Base-by-base conservation (phyloP, 2,329 filamentous ascomycete genomes). In the Fusarium sambucinum region DNA sequence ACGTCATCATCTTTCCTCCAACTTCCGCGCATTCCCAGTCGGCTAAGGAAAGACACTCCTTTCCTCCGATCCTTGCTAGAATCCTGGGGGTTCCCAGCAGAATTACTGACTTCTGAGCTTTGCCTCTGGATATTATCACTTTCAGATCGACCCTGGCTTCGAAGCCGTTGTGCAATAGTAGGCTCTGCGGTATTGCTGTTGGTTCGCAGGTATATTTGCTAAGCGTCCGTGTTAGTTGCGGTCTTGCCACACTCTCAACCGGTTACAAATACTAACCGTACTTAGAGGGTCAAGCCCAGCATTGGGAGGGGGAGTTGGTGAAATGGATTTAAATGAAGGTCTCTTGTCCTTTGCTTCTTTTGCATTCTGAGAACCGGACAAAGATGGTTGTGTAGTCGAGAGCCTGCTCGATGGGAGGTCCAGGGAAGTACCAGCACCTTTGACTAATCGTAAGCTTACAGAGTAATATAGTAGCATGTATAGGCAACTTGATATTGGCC, bases 21-120 rank as follows among this genome's bases (percentile, higher is more conserved):
- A 63, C 85, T 86, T 65, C 87, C 86, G 35, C 89, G 88, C 78
- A 98, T 89, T 73, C 84, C 85, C 55, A 90, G 85, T 55, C 94
- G 92, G 78, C 93, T 96, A 29, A 99, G 87, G 77, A 99, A 97
- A 16, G 94, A 97, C 19, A 91, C 88, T 29, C 92, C 91, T 82
- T 97, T 97, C 79, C 87, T 92, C 80, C 90, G 91, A 63, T 92
- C 89, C 77, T 84, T 90, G 51, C 71, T 73, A 30, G 75, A 74
- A 73, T 88, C 86, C 50, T 76, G 83, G 79, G 65, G 77, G 68
- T 51, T 76, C 71, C 61, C 77, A 65, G 55, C 64, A 40, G 79
- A 74, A 64, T 81, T 84, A 54, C 74, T 66, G 21, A 80, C 72
- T 47, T 87, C 85, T 42, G 79, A 76, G 63, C 80, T 82, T 42